Conservation (phyloP, 768 basidiomycete genomes). For the Epithele typhae region DNA sequence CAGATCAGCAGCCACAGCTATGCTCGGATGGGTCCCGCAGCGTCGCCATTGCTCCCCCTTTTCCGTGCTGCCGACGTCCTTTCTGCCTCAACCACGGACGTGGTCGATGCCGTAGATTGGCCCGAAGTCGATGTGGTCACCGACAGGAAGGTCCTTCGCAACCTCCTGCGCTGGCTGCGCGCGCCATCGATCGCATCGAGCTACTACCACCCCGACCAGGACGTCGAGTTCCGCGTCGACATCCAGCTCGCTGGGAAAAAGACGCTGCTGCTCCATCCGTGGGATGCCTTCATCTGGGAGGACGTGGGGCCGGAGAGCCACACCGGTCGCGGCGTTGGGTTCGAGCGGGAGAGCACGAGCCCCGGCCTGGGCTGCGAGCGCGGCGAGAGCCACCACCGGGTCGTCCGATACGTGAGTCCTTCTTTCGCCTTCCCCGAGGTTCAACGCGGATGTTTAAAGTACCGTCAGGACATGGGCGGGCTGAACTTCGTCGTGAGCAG, state of each 20-base stretch:
- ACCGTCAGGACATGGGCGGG: constrained; percentile 16
- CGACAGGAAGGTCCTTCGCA: constrained; percentile 63
- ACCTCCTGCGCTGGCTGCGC: constrained; percentile 55
- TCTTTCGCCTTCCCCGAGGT: neutral
- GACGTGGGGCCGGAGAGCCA: constrained; percentile 14
- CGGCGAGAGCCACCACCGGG: constrained; percentile 17
- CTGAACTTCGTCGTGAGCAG: constrained; percentile 23
- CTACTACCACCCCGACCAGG: neutral
- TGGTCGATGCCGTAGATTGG: constrained; percentile 33
- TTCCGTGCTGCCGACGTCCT: constrained; percentile 51
- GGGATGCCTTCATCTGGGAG: constrained; percentile 40
- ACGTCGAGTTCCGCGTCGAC: constrained; percentile 60
- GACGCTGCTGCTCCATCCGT: constrained; percentile 59
- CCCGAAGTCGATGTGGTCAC: constrained; percentile 43
- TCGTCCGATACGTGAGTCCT: constrained; percentile 22
- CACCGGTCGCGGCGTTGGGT: constrained; percentile 53
- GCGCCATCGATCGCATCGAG: neutral
- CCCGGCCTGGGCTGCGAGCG: constrained; percentile 15
- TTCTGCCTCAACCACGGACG: constrained; percentile 20
- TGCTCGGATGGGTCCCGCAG: constrained; percentile 29
- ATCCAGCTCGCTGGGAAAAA: constrained; percentile 52
- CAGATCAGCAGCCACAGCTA: constrained; percentile 56
- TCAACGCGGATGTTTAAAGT: too few species aligned
- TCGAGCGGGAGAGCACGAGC: constrained; percentile 34
- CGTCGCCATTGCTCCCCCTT: constrained; percentile 46